phyloP scores from a whole-genome alignment of 768 basidiomycete genomes.

The Suillus alpinus region DNA sequence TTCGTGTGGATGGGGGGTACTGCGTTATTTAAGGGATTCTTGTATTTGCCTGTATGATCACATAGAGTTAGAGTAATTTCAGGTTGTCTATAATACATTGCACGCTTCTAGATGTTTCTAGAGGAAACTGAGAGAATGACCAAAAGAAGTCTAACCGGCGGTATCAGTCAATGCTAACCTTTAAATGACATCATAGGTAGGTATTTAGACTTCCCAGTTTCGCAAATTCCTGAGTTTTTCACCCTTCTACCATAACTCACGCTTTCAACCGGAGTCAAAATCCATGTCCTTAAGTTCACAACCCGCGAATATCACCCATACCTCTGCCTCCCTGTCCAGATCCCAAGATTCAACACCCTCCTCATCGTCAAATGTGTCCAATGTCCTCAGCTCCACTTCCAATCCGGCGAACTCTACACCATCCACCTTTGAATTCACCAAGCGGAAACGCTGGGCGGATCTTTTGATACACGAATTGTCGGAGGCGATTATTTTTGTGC shows the following conservation, averaged over 20 bases:
- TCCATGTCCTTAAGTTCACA: slow-evolving; percentile 19
- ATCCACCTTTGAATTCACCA: slow-evolving; percentile 74
- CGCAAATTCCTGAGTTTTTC: background rate
- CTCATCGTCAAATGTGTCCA: background rate
- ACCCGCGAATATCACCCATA: background rate
- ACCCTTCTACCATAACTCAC: background rate
- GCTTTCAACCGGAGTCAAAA: slow-evolving; percentile 4
- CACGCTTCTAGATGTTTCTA: background rate
- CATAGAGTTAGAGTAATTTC: slow-evolving; percentile 5
- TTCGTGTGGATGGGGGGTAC: slow-evolving; percentile 90
- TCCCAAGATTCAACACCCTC: background rate
- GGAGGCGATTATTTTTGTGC: slow-evolving; percentile 66
- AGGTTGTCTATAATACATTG: slow-evolving; percentile 1
- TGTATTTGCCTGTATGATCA: background rate
- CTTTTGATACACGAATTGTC: slow-evolving; percentile 73
- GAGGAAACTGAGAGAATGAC: background rate
- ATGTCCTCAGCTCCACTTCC: background rate
- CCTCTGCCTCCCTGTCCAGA: background rate
- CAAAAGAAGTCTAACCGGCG: background rate
- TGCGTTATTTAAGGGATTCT: slow-evolving; percentile 49
- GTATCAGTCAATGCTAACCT: background rate
- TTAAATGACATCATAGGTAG: slow-evolving; percentile 5
- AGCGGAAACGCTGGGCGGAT: slow-evolving; percentile 85
- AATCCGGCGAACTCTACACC: background rate
- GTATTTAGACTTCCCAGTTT: background rate